Base-by-base conservation (phyloP, 1,284 basidiomycete genomes). In the Malassezia nana region DNA sequence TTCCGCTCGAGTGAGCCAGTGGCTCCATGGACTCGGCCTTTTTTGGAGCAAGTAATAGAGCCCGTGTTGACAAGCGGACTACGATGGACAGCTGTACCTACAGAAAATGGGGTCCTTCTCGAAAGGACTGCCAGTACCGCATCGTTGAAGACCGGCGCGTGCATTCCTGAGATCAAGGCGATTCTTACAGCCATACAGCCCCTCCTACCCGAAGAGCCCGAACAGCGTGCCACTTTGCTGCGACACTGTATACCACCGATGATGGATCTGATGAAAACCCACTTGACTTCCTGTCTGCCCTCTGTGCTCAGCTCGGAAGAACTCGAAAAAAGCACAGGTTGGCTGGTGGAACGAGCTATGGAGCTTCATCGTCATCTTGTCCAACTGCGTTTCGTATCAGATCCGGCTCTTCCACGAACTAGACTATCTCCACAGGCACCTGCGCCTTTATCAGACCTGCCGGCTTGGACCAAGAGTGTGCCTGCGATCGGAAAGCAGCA, bases 371-470 rank as follows among this genome's bases (percentile, higher is more conserved):
- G 32, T 8, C 18, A 30, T 15, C 22, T 47, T 9, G 45, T 47
- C 5, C 22, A 47, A 15, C 13, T 47, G 12, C 22, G 24, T 8
- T 47, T 33, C 22, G 45, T 47, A 13, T 35, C 45, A 22, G 45
- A 47, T 20, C 6, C 24, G 1, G 20, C 31, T n/a, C 12, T 38
- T 18, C 45, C 45, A 15, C 30, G 45, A 25, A 25, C 32, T 10
- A 47, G 38, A 22, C 22, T 20, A 3, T 8, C 22, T 12, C 24
- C 7, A 6, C 12, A 32, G 9, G 24, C 29, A 6, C 45, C 45
- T 6, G 48, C 46, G 45, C 49, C 54, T 6, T 43, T 41, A 12
- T 51, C 54, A 2, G 54, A 56, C 28, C 32, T 56, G 10, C 40
- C 25, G 3, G 16, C 28, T 31, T 56, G 54, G 54, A n/a, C 44